Conservation (phyloP, 2,329 filamentous ascomycete species). For the Fusarium luffae region DNA sequence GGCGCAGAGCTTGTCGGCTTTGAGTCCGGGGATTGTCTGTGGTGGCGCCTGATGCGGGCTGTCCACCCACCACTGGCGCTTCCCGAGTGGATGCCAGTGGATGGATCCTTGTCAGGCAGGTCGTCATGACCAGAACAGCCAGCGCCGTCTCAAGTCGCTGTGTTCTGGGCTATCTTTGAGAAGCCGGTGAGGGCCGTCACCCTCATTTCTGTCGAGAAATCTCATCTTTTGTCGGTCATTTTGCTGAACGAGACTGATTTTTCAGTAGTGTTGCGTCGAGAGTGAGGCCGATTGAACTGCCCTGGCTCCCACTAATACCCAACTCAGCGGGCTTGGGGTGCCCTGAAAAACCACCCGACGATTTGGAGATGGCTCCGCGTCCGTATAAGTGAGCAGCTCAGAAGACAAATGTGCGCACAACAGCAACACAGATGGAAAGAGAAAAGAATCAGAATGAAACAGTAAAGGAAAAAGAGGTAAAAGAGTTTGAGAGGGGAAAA, state of each 20-base stretch:
- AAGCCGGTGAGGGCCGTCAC: conserved; percentile 37
- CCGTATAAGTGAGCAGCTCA: conserved; percentile 43
- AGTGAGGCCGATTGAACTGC: conserved; percentile 4
- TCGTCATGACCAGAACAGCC: conserved; percentile 46
- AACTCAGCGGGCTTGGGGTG: conserved; percentile 30
- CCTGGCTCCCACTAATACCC: conserved; percentile 26
- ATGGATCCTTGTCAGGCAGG: conserved; percentile 45
- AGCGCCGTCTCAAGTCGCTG: conserved; percentile 44
- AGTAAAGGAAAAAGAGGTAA: conserved; percentile 33
- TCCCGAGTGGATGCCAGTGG: conserved; percentile 46
- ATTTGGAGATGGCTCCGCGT: conserved; percentile 36
- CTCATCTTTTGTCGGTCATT: conserved; percentile 13
- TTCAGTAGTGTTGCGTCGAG: conserved; percentile 10
- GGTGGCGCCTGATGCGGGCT: conserved; percentile 48
- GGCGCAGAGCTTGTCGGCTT: conserved; percentile 44
- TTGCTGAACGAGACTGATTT: conserved; percentile 6
- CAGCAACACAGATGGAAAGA: conserved; percentile 37
- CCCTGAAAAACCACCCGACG: conserved; percentile 36
- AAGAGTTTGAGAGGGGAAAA: conserved; percentile 41
- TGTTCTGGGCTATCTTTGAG: conserved; percentile 35
- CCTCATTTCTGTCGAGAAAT: conserved; percentile 24
- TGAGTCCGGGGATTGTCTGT: conserved; percentile 45
- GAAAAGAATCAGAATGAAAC: conserved; percentile 9
- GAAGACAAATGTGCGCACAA: conserved; percentile 30
- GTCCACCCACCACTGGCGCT: conserved; percentile 47